Evolutionary conservation across 176 grass and related monocot species (phyloP), one percentile per base, ranked within the genome.

Genomic region (Hsuehochloa calcarea): DNA sequence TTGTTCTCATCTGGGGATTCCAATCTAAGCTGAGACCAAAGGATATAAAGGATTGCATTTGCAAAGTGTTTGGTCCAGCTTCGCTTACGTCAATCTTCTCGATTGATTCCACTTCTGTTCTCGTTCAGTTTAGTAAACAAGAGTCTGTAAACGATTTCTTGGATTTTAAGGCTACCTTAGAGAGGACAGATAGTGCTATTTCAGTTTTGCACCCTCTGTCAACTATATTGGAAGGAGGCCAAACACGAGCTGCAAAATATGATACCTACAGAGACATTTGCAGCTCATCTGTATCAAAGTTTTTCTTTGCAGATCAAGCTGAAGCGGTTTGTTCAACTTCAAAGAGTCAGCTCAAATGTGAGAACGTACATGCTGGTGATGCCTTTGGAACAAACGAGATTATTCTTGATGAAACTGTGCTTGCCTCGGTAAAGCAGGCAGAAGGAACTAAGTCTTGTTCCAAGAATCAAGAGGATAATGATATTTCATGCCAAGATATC

Each of bases 231-330:
- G 91, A 92, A 92, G 96, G 96, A 65, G 96, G 93, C 41, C 81
- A 88, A 40, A 98, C 91, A 41, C 75, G 72, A 72, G 96, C 83
- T 61, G 89, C 80, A 4, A 89, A 95, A 71, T 98, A 95, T 75
- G 88, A 92, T 61, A 90, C 93, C 37, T 98, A 98, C 54, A 92
- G 62, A 80, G 93, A 95, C 68, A 90, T 98, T 47, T 93, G 93
- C 84, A 63, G 73, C 31, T 87, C 85, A 78, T 89, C 88, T 80
- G 45, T 74, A 72, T 93, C 91, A 3, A 93, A 94, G 58, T 80
- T 89, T 83, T 80, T 87, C n/a, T 95, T 98, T 84, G 90, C 84
- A 20, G 93, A 98, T 85, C 93, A 95, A 77, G 96, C 96, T 78
- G 86, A 93, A 81, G 88, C 86, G 22, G 78, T 91, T 13, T 89